phyloP scores from a whole-genome alignment of 2,329 filamentous ascomycete species.

The Metarhizium guizhouense region DNA sequence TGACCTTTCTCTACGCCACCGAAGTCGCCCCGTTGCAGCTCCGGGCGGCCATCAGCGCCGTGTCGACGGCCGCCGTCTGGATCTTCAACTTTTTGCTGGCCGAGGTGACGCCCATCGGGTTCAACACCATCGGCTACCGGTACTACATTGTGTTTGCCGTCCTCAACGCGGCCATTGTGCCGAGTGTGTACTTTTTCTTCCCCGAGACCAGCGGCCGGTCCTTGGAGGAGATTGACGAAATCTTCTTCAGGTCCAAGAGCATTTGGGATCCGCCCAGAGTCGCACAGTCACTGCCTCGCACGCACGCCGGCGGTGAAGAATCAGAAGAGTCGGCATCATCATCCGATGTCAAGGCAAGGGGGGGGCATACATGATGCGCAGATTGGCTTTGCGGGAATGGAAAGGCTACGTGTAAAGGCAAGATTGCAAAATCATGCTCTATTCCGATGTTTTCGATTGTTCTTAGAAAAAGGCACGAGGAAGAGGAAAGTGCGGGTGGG shows the following conservation, averaged over 20 bases:
- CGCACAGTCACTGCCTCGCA: not conserved
- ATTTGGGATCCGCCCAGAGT: conserved; percentile 6
- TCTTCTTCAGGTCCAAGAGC: conserved; percentile 11
- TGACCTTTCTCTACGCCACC: conserved; percentile 51
- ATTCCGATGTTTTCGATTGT: too few relatives aligned
- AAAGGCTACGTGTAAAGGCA: too few relatives aligned
- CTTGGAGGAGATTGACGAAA: conserved; percentile 19
- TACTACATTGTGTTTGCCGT: conserved; percentile 35
- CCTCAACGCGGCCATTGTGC: conserved; percentile 34
- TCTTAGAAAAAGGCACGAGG: too few relatives aligned
- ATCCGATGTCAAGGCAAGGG: not conserved
- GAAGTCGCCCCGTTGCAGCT: conserved; percentile 41
- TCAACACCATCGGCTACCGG: conserved; percentile 47
- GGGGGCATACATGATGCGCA: not conserved
- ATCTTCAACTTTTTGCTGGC: conserved; percentile 38
- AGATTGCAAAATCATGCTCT: too few relatives aligned
- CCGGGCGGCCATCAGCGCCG: conserved; percentile 34
- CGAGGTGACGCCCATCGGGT: conserved; percentile 55
- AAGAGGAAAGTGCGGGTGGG: too few relatives aligned
- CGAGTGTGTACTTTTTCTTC: conserved; percentile 27
- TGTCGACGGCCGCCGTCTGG: conserved; percentile 39
- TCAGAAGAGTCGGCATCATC: not conserved
- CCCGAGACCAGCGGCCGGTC: conserved; percentile 18
- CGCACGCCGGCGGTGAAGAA: not conserved
- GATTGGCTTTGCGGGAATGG: too few relatives aligned